Evolutionary conservation across 352 stramenopile species (phyloP).

Genomic region (Globisporangium barbulae): DNA sequence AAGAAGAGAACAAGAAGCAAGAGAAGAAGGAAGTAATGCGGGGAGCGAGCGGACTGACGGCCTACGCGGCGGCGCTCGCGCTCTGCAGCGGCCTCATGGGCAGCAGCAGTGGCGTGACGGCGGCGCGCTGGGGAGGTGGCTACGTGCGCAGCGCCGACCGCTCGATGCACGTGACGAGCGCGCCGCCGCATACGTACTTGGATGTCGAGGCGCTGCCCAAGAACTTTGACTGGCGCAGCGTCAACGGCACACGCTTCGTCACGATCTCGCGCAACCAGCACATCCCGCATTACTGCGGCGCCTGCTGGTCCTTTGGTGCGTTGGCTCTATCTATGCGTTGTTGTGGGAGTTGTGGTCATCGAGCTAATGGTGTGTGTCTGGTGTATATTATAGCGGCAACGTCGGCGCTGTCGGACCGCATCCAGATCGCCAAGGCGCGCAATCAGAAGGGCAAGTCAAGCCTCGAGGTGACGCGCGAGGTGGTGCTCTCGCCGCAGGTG

Average conservation of each 20-base stretch:
- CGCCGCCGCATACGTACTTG: conserved; percentile 67
- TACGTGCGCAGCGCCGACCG: conserved; percentile 74
- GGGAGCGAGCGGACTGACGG: conserved; percentile 8
- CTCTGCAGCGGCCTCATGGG: background rate
- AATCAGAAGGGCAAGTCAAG: conserved; percentile 39
- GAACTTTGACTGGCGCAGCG: conserved; percentile 92
- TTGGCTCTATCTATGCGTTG: background rate
- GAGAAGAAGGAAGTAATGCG: conserved; percentile 35
- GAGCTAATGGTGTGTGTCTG: conserved; percentile 1
- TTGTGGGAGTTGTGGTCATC: background rate
- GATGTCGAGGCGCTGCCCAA: conserved; percentile 79
- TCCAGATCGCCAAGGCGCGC: conserved; percentile 79
- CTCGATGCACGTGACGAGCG: conserved; percentile 55
- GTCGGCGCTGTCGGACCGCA: conserved; percentile 82
- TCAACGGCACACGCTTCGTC: conserved; percentile 82
- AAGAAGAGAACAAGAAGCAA: background rate
- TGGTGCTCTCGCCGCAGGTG: conserved; percentile 83
- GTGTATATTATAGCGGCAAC: conserved; percentile 47
- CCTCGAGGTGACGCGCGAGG: conserved; percentile 70
- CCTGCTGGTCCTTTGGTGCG: conserved; percentile 85
- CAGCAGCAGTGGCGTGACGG: background rate
- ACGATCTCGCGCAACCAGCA: conserved; percentile 86
- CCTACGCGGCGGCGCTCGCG: conserved; percentile 1
- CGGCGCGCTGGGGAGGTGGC: conserved; percentile 34
- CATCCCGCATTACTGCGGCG: conserved; percentile 87